Conservation (phyloP, 108 stramenopile species). For the Chaetoceros tenuissimus region DNA sequence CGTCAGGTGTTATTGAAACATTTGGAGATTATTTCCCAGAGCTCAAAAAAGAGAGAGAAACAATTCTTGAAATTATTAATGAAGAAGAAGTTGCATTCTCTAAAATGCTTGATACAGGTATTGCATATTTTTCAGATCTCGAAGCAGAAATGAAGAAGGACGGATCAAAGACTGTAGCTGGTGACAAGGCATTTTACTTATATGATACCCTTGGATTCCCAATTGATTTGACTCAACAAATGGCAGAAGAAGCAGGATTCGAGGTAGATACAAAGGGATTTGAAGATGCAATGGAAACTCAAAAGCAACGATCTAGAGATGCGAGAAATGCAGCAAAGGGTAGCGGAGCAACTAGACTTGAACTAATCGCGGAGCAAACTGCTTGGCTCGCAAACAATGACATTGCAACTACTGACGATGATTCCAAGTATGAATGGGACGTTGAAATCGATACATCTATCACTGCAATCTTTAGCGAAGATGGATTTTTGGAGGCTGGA, state of each 20-base stretch:
- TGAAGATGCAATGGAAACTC: slow-evolving; percentile 72
- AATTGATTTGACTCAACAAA: slow-evolving; percentile 92
- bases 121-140: slow-evolving; percentile 85
- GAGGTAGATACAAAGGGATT: slow-evolving; percentile 86
- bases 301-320: slow-evolving; percentile 72
- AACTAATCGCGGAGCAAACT: slow-evolving; percentile 94
- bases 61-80: slow-evolving; percentile 76
- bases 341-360: slow-evolving; percentile 44
- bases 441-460: slow-evolving; percentile 65
- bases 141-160: slow-evolving; percentile 48
- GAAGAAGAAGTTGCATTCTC: slow-evolving; percentile 93
- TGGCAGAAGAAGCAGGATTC: slow-evolving; percentile 95
- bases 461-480: slow-evolving; percentile 73
- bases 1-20: slow-evolving; percentile 70
- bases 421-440: slow-evolving; percentile 85
- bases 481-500: slow-evolving; percentile 56
- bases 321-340: slow-evolving; percentile 55
- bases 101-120: slow-evolving; percentile 89
- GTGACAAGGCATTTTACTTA: slow-evolving; percentile 88
- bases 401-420: slow-evolving; percentile 77
- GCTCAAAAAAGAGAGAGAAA: slow-evolving; percentile 60
- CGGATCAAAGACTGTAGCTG: slow-evolving; percentile 52
- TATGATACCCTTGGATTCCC: slow-evolving; percentile 98
- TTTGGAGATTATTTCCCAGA: slow-evolving; percentile 95
- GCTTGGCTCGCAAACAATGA: slow-evolving; percentile 68